A percentile compares a stretch with the other conserved stretches of the same genome.
phyloP scores from a whole-genome alignment of 116 monocot genomes.

The Zostera marina region DNA sequence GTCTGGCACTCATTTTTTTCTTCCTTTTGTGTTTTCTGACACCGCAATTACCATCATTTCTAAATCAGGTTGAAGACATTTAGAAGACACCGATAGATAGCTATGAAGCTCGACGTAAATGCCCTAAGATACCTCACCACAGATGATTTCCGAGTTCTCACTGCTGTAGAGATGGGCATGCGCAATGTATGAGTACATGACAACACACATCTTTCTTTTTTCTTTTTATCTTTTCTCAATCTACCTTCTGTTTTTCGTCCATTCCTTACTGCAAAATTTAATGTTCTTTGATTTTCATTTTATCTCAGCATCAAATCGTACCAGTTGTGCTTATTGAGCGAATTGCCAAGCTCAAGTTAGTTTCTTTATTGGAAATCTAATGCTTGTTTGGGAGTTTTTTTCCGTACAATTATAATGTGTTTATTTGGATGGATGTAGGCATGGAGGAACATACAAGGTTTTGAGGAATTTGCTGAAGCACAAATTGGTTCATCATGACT shows the following conservation, averaged over 20 bases:
- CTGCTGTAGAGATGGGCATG: constrained; percentile 99
- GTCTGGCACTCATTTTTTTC: too few relatives aligned
- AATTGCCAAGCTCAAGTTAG: constrained; percentile 78
- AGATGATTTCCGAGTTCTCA: constrained; percentile 90
- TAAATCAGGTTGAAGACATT: too few relatives aligned
- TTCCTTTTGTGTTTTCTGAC: too few relatives aligned
- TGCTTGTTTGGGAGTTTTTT: neutral
- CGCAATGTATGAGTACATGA: constrained; percentile 35
- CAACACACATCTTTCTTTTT: too few relatives aligned
- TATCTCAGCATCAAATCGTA: constrained; percentile 70
- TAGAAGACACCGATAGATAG: too few relatives aligned
- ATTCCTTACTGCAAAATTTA: too few relatives aligned
- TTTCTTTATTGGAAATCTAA: neutral
- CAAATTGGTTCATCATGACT: constrained; percentile 87
- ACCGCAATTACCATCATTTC: too few relatives aligned
- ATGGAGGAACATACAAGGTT: constrained; percentile 90
- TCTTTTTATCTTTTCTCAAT: too few relatives aligned
- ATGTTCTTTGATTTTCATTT: neutral
- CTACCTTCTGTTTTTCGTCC: too few relatives aligned
- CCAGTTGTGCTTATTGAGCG: constrained; percentile 74
- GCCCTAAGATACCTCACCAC: constrained; percentile 73
- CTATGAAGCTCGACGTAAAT: constrained; percentile 93
- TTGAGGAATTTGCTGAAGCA: constrained; percentile 81
- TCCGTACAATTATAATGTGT: neutral
- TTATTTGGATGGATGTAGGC: constrained; percentile 21